These are phyloP conservation scores for Hibiscus syriacus DNA, from an alignment of 345 rosid genomes.

Conservation along the genomic window DNA sequence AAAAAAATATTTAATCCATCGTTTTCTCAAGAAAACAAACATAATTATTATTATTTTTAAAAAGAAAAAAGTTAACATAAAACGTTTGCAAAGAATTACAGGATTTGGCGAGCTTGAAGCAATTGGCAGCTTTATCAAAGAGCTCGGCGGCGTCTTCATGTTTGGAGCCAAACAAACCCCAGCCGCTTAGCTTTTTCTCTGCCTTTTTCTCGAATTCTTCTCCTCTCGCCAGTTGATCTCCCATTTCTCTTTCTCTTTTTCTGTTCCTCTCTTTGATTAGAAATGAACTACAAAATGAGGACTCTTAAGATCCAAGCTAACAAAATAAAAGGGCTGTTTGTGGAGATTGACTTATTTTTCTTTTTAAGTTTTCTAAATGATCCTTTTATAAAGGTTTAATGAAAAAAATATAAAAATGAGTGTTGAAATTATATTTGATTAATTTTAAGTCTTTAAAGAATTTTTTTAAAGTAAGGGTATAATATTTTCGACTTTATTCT, in stretches of 20 bases:
- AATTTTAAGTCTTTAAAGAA: too few species aligned
- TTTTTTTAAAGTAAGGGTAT: too few species aligned
- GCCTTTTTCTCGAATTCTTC: constrained; percentile 65
- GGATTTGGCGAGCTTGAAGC: constrained; percentile 63
- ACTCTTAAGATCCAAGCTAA: neutral
- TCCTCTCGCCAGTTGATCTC: constrained; percentile 48
- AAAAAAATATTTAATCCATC: neutral
- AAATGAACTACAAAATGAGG: too few species aligned
- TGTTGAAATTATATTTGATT: too few species aligned
- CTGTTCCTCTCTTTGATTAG: neutral
- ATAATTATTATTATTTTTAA: neutral
- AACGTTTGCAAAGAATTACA: constrained; percentile 23
- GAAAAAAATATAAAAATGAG: too few species aligned
- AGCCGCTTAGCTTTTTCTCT: constrained; percentile 60
- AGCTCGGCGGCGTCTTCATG: constrained; percentile 73
- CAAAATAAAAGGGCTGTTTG: too few species aligned
- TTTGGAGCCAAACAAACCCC: constrained; percentile 61
- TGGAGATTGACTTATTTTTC: too few species aligned
- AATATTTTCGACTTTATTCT: too few species aligned
- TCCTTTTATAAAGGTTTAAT: too few species aligned
- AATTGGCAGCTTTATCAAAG: constrained; percentile 67
- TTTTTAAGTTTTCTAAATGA: too few species aligned
- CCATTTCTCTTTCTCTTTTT: constrained; percentile 32
- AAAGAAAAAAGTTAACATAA: neutral
- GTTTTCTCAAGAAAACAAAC: constrained; percentile 2